Conservation (phyloP, 2,329 filamentous ascomycete species). For the Beauveria pseudobassiana region DNA sequence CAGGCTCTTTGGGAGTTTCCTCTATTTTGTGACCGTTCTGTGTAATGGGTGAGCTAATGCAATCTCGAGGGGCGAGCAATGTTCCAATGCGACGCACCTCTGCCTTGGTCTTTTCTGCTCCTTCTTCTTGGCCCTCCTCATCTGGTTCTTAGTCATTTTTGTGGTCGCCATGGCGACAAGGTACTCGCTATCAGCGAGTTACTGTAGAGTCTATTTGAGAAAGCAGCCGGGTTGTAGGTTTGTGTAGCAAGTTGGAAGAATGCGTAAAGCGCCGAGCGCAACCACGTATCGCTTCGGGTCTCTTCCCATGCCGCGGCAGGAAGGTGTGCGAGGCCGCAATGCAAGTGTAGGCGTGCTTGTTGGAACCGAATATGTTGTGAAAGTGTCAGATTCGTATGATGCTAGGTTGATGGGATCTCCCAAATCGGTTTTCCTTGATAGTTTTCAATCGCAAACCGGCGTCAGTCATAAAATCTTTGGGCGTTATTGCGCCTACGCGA, state of each 20-base stretch:
- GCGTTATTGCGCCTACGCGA: neutral
- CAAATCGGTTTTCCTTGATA: neutral
- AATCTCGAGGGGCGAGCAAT: neutral
- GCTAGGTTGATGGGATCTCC: neutral
- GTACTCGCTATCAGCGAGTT: slow-evolving; percentile 6
- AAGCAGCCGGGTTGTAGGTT: slow-evolving; percentile 23
- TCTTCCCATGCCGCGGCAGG: slow-evolving; percentile 25
- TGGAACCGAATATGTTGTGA: neutral
- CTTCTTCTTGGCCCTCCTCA: slow-evolving; percentile 91
- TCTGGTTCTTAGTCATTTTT: slow-evolving; percentile 90
- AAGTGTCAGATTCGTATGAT: neutral
- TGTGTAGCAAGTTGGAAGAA: slow-evolving; percentile 30
- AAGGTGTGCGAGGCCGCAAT: neutral
- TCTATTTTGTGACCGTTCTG: neutral
- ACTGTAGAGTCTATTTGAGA: slow-evolving; percentile 5
- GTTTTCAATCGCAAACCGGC: slow-evolving; percentile 1
- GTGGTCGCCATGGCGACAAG: slow-evolving; percentile 48
- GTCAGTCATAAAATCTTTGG: slow-evolving; percentile 8
- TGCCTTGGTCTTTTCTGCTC: slow-evolving; percentile 65
- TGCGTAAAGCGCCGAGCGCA: slow-evolving; percentile 26
- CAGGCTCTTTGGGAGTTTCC: neutral
- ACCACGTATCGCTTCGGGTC: slow-evolving; percentile 32
- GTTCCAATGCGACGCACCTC: slow-evolving; percentile 32
- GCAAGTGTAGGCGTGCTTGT: neutral
- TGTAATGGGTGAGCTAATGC: neutral